Conservation (phyloP, 768 basidiomycete species). For the Tephrocybe sp. region DNA sequence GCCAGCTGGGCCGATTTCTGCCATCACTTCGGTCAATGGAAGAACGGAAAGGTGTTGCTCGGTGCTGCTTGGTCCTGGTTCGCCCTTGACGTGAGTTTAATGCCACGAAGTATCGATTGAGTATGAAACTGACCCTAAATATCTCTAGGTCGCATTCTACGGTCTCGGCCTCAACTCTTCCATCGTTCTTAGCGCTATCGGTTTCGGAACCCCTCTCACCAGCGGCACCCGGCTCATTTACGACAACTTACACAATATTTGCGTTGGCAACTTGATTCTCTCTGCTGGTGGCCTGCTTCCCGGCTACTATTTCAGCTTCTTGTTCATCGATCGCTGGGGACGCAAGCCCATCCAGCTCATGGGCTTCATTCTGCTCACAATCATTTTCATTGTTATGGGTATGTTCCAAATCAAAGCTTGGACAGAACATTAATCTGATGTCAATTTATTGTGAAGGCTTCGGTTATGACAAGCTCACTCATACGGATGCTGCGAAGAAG, state of each 20-base stretch:
- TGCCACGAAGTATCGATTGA: conserved; percentile 7
- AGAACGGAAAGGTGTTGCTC: conserved; percentile 78
- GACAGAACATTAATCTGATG: background rate
- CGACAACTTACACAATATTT: conserved; percentile 60
- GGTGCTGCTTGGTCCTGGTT: conserved; percentile 88
- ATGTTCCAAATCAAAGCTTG: conserved; percentile 17
- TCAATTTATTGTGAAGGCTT: conserved; percentile 48
- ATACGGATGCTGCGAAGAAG: conserved; percentile 38
- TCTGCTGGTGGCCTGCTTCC: conserved; percentile 80
- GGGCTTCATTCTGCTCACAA: conserved; percentile 69
- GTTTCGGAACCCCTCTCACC: conserved; percentile 54
- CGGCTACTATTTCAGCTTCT: conserved; percentile 67
- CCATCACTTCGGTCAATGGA: conserved; percentile 66
- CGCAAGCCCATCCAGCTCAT: conserved; percentile 81
- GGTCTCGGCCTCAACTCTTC: conserved; percentile 84
- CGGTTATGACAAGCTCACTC: conserved; percentile 57
- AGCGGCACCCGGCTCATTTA: conserved; percentile 45
- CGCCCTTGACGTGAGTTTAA: conserved; percentile 65
- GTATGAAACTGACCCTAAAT: too few species aligned
- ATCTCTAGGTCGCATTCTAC: conserved; percentile 91
- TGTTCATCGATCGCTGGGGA: conserved; percentile 77
- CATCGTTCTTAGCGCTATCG: conserved; percentile 73
- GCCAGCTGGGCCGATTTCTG: conserved; percentile 70
- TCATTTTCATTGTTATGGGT: conserved; percentile 73
- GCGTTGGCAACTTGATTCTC: conserved; percentile 75